A percentile compares a stretch with the other conserved stretches of the same genome.
Evolutionary conservation across 768 basidiomycete genomes (phyloP).

Genomic region (Favolaschia claudopus): DNA sequence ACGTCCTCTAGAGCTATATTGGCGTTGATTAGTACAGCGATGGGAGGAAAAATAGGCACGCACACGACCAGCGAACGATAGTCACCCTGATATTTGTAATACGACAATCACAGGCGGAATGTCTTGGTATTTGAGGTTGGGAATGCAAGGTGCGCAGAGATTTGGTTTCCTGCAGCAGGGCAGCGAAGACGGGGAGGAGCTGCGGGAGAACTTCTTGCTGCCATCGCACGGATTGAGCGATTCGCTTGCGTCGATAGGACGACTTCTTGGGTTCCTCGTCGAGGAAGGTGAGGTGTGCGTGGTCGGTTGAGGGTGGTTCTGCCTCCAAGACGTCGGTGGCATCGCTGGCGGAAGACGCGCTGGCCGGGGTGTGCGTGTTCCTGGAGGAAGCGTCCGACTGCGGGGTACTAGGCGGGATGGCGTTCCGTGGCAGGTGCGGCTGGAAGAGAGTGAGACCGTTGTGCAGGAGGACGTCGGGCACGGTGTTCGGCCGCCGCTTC

Average conservation of each 20-base stretch:
- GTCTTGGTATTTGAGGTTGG: too few species aligned
- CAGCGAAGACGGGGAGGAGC: not conserved
- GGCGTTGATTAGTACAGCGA: too few species aligned
- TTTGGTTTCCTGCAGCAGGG: not conserved
- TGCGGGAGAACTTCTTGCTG: not conserved
- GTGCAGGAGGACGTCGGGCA: not conserved
- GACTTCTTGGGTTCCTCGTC: not conserved
- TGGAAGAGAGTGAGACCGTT: not conserved
- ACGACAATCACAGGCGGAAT: not conserved
- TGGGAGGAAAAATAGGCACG: too few species aligned
- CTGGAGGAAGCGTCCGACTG: too few species aligned
- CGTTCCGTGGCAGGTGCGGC: not conserved
- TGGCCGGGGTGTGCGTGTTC: too few species aligned
- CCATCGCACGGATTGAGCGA: constrained; percentile 4
- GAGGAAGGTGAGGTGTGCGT: not conserved
- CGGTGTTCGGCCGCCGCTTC: not conserved
- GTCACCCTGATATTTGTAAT: not conserved
- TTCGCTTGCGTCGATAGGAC: not conserved
- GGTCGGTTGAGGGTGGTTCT: not conserved
- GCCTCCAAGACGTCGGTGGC: not conserved
- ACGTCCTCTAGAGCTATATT: not conserved
- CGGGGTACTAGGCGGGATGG: not conserved
- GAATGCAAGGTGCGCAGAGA: not conserved
- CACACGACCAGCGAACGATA: not conserved
- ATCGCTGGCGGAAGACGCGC: not conserved